These are phyloP conservation scores for Clitoria ternatea DNA, from an alignment of 306 rosid species.

Conservation along the genomic window DNA sequence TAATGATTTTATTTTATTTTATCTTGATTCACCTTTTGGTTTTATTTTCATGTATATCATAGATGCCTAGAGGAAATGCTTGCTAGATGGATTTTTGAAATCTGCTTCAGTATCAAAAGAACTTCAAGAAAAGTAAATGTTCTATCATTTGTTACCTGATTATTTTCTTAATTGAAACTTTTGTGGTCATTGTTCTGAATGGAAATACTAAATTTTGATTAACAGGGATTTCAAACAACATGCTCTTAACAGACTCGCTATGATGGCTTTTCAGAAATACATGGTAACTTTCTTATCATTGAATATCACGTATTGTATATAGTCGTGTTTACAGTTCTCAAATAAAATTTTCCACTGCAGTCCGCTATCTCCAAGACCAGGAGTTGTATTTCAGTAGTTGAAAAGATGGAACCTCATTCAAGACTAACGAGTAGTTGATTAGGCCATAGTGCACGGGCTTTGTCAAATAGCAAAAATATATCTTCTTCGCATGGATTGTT, in stretches of 20 bases:
- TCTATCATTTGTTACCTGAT: slow-evolving; percentile 30
- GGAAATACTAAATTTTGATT: slow-evolving; percentile 16
- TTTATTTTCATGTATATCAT: slow-evolving; percentile 24
- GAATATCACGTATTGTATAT: slow-evolving; percentile 4
- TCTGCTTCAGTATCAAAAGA: slow-evolving; percentile 51
- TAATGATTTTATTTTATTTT: slow-evolving; percentile 6
- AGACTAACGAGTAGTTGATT: slow-evolving; percentile 6
- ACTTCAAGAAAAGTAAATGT: slow-evolving; percentile 58
- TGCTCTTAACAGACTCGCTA: slow-evolving; percentile 67
- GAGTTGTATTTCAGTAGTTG: background rate
- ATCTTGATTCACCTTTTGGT: slow-evolving; percentile 7
- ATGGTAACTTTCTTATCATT: slow-evolving; percentile 48
- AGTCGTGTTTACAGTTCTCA: slow-evolving; percentile 2
- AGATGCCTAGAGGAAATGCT: slow-evolving; percentile 57
- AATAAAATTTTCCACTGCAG: background rate
- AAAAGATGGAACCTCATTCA: background rate
- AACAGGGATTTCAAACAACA: slow-evolving; percentile 72
- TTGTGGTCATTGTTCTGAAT: slow-evolving; percentile 17
- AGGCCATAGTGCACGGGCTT: too few species aligned
- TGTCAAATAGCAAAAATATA: too few species aligned
- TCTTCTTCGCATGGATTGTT: too few species aligned
- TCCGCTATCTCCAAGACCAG: slow-evolving; percentile 10
- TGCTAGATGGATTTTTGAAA: slow-evolving; percentile 53
- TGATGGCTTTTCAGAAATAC: slow-evolving; percentile 77
- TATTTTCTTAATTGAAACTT: slow-evolving; percentile 24